Evolutionary conservation across 768 basidiomycete species (phyloP).

Genomic region (Boletus vermiculosoides): DNA sequence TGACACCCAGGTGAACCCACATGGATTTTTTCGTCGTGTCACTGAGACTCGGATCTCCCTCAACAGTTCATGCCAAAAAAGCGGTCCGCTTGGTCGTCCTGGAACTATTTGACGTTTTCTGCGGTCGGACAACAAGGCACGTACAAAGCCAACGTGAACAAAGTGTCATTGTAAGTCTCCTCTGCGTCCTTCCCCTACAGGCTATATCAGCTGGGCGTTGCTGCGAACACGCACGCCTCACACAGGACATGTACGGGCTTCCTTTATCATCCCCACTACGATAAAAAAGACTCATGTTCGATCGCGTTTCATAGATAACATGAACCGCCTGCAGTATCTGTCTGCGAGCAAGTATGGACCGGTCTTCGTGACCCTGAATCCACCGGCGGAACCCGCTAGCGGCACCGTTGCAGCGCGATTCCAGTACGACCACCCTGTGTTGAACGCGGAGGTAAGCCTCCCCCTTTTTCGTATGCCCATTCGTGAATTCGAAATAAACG

Average conservation of each 20-base stretch:
- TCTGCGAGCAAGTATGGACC: conserved; percentile 53
- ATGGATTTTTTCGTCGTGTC: neutral
- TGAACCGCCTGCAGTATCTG: conserved; percentile 76
- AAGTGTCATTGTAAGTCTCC: conserved; percentile 56
- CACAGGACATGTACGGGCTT: conserved; percentile 44
- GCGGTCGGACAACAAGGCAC: conserved; percentile 35
- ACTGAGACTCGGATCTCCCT: neutral
- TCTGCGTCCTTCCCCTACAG: neutral
- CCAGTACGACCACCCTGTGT: conserved; percentile 68
- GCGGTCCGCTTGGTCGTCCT: conserved; percentile 67
- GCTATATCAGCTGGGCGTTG: neutral
- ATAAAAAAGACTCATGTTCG: neutral
- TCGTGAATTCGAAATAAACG: neutral
- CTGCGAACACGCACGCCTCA: conserved; percentile 3
- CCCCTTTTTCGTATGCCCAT: neutral
- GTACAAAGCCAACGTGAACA: conserved; percentile 49
- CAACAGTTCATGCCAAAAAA: conserved; percentile 64
- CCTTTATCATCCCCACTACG: neutral
- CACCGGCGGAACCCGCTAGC: conserved; percentile 51
- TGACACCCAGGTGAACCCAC: neutral
- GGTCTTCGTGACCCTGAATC: conserved; percentile 71
- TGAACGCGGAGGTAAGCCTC: conserved; percentile 48
- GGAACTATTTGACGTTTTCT: conserved; percentile 72
- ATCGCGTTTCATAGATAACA: conserved; percentile 47
- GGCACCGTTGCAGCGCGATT: conserved; percentile 49